Evolutionary conservation across 352 stramenopile genomes (phyloP).

Genomic region (Phytophthora multivora): DNA sequence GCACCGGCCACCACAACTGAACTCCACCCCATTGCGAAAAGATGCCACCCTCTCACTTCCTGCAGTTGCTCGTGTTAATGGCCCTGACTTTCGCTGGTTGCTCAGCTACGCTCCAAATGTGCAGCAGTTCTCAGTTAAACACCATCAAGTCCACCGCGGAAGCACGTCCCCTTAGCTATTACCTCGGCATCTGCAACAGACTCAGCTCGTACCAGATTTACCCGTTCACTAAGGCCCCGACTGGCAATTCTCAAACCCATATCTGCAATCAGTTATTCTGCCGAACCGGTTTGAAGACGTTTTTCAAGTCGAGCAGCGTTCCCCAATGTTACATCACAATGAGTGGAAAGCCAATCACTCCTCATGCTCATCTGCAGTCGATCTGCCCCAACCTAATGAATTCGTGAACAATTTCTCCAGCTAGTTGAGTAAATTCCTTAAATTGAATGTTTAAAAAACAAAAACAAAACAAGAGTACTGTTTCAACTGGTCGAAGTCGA

Average conservation of each 20-base stretch:
- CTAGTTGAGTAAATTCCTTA: background rate
- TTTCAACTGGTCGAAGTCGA: too few relatives aligned
- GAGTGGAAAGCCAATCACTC: background rate
- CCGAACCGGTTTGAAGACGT: background rate
- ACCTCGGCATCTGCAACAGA: constrained; percentile 6
- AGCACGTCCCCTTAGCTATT: background rate
- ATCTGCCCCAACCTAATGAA: constrained; percentile 7
- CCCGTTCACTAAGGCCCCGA: constrained; percentile 2
- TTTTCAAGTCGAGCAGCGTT: background rate
- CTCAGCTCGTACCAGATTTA: constrained; percentile 9
- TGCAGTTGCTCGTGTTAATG: background rate
- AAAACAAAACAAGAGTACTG: too few relatives aligned
- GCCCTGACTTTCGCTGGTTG: background rate
- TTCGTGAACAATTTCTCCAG: background rate
- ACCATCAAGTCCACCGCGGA: background rate
- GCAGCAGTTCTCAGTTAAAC: background rate
- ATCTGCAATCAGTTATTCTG: constrained; percentile 5
- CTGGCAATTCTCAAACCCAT: background rate
- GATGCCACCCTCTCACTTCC: background rate
- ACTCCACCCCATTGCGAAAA: background rate
- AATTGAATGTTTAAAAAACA: too few relatives aligned
- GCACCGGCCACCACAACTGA: background rate
- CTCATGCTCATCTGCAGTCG: background rate
- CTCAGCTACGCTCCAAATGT: background rate
- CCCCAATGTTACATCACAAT: constrained; percentile 7